phyloP scores from a whole-genome alignment of 1,139 yeast species.

The Suhomyces terraborum region DNA sequence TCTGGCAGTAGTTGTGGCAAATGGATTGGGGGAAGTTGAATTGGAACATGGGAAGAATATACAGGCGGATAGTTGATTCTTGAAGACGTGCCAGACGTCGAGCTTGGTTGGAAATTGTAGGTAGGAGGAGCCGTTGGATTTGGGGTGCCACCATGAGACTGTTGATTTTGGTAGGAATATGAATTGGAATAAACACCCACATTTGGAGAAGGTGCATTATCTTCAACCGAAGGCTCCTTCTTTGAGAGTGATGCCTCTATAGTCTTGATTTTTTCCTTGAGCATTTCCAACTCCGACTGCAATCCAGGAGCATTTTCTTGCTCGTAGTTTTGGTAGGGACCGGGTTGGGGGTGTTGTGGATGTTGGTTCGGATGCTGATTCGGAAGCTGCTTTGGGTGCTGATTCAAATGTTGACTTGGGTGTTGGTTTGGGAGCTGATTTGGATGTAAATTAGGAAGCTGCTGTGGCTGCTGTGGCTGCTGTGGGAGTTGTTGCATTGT shows the following conservation, averaged over 20 bases:
- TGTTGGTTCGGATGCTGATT: background rate
- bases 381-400: background rate
- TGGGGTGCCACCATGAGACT: background rate
- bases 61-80: conserved; percentile 1
- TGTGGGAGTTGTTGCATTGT: background rate
- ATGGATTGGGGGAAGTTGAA: conserved; percentile 17
- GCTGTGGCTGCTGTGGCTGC: background rate
- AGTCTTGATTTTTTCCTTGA: conserved; percentile 43
- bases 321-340: background rate
- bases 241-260: conserved; percentile 42
- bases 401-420: background rate
- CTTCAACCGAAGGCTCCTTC: conserved; percentile 1
- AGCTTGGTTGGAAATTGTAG: conserved; percentile 1
- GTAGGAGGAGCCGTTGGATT: background rate
- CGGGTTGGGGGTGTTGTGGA: conserved; percentile 1
- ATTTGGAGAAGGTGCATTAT: background rate
- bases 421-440: background rate
- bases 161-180: conserved; percentile 3
- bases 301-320: conserved; percentile 2
- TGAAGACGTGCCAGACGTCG: background rate
- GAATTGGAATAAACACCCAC: conserved; percentile 2
- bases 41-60: conserved; percentile 10
- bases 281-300: conserved; percentile 24
- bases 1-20: conserved; percentile 2
- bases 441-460: background rate